These are phyloP conservation scores for Chrysopogon serrulatus DNA, from an alignment of 176 grass and related monocot species.

Conservation along the genomic window DNA sequence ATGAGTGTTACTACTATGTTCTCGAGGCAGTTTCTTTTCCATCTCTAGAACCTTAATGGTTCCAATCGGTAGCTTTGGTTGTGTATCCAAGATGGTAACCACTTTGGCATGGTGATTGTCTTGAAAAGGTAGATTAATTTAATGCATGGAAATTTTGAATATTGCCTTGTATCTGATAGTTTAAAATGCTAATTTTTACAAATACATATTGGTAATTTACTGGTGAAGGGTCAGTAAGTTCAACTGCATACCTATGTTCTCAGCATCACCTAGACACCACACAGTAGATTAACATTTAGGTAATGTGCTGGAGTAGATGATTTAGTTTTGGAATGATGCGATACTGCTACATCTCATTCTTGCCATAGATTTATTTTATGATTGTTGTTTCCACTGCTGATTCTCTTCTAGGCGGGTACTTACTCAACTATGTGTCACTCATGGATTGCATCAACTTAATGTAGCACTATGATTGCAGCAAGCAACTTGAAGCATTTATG, in stretches of 20 bases:
- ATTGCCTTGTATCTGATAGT: neutral
- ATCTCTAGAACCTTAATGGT: neutral
- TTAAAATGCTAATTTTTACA: neutral
- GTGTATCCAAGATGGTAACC: neutral
- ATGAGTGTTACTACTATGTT: neutral
- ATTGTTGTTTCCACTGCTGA: neutral
- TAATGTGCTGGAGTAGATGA: neutral
- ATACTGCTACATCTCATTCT: neutral
- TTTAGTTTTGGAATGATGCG: neutral
- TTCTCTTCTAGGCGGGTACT: neutral
- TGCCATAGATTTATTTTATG: neutral
- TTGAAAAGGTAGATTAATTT: neutral
- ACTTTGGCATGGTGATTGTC: neutral
- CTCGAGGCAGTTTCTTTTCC: neutral
- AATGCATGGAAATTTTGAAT: neutral
- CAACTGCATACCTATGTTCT: neutral
- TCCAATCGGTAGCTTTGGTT: neutral
- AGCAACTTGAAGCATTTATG: neutral
- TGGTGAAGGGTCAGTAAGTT: no score
- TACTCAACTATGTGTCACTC: neutral
- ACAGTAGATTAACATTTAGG: neutral
- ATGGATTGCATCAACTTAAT: neutral
- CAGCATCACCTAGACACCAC: neutral
- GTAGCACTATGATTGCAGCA: neutral
- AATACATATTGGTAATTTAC: neutral